Percentiles rank a stretch among this genome's conserved stretches.
Conservation (phyloP, 345 rosid species). For the Pugionium dolabratum region DNA sequence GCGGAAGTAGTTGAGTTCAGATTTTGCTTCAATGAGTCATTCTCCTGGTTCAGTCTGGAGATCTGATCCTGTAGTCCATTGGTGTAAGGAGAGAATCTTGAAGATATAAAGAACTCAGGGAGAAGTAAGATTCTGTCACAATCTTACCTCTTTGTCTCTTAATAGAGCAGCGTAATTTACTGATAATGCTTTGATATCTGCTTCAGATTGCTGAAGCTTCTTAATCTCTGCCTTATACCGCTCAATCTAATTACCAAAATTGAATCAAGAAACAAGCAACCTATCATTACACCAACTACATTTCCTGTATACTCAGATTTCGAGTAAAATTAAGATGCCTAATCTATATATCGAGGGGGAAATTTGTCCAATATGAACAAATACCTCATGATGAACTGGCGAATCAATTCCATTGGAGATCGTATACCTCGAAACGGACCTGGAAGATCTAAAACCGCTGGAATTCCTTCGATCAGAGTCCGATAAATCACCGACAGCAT, state of each 20-base stretch:
- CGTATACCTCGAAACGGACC: constrained; percentile 50
- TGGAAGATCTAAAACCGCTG: constrained; percentile 63
- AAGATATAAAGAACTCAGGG: not conserved
- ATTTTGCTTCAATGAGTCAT: constrained; percentile 74
- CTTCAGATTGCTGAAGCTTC: constrained; percentile 83
- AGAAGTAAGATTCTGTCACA: not conserved
- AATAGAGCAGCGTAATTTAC: constrained; percentile 89
- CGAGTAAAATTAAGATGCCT: not conserved
- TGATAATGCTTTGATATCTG: constrained; percentile 84
- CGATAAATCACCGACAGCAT: constrained; percentile 45
- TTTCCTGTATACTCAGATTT: not conserved
- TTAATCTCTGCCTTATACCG: constrained; percentile 69
- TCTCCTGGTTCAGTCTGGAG: constrained; percentile 75
- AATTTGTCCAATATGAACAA: not conserved
- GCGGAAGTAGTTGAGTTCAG: constrained; percentile 58
- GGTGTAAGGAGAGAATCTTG: not conserved
- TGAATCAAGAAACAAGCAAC: not conserved
- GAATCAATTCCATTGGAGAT: constrained; percentile 61
- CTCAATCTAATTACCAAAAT: constrained; percentile 54
- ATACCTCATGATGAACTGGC: constrained; percentile 56
- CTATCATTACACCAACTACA: not conserved
- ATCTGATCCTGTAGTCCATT: constrained; percentile 61
- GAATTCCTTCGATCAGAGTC: constrained; percentile 68
- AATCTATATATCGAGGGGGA: not conserved
- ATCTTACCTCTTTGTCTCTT: constrained; percentile 81